phyloP scores from a whole-genome alignment of 177 flowering plant genomes.

The Telopea speciosissima region DNA sequence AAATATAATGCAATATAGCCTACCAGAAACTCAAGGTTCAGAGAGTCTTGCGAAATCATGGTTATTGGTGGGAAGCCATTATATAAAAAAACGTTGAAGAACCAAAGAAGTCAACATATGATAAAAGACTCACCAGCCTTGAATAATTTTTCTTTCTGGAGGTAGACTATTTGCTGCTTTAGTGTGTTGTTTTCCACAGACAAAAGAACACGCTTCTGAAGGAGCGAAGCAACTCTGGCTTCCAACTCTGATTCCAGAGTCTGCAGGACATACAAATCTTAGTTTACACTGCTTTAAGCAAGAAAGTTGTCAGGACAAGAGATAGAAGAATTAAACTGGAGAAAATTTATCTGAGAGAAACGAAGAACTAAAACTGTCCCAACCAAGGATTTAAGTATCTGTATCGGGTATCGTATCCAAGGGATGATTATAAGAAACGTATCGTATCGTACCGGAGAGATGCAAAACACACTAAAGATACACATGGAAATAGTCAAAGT shows the following conservation, averaged over 20 bases:
- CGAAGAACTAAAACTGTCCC: background rate
- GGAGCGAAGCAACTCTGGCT: slow-evolving; percentile 34
- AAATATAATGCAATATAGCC: background rate
- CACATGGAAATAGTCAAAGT: too few species aligned
- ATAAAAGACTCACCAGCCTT: slow-evolving; percentile 38
- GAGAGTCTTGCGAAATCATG: background rate
- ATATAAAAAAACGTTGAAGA: too few species aligned
- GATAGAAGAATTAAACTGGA: background rate
- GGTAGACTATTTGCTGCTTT: slow-evolving; percentile 38
- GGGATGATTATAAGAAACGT: too few species aligned
- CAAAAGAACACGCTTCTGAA: slow-evolving; percentile 40
- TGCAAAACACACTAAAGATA: too few species aligned
- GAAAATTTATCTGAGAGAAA: background rate
- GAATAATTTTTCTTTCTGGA: slow-evolving; percentile 34
- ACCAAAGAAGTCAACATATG: background rate
- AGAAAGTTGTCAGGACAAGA: background rate
- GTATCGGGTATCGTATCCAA: too few species aligned
- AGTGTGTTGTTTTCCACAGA: slow-evolving; percentile 45
- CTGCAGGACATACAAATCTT: slow-evolving; percentile 25
- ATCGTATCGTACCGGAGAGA: too few species aligned
- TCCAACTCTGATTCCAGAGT: slow-evolving; percentile 40
- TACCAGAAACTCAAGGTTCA: background rate
- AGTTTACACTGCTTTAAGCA: background rate
- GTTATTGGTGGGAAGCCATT: background rate
- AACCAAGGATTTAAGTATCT: too few species aligned